These are phyloP conservation scores for Pilasporangium apinafurcum DNA, from an alignment of 352 stramenopile species.

Conservation along the genomic window DNA sequence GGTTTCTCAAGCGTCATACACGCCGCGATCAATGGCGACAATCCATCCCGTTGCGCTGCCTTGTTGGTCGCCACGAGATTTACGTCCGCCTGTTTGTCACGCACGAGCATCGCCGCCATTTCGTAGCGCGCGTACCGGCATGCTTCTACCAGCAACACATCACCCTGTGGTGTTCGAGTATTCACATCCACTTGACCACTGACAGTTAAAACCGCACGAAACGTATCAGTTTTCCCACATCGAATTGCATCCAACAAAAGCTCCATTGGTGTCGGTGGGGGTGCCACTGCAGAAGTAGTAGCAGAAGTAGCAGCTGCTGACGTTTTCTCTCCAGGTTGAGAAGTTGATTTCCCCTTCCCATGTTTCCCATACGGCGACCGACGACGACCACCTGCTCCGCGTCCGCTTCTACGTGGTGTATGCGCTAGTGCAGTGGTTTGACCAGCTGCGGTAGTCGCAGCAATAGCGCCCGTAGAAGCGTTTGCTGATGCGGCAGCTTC, in stretches of 20 bases:
- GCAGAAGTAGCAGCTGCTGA: too few species aligned
- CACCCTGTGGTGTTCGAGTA: slow-evolving; percentile 20
- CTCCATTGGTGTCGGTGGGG: slow-evolving; percentile 4
- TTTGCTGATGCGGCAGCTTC: too few species aligned
- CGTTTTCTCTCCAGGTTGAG: too few species aligned
- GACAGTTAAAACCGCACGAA: slow-evolving; percentile 1
- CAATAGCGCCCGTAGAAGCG: too few species aligned
- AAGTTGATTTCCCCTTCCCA: too few species aligned
- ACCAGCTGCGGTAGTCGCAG: too few species aligned
- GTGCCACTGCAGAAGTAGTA: neutral
- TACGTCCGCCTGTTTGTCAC: slow-evolving; percentile 16
- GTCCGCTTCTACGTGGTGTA: too few species aligned
- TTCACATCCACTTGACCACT: slow-evolving; percentile 27
- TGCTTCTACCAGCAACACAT: slow-evolving; percentile 40
- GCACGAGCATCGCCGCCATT: slow-evolving; percentile 30
- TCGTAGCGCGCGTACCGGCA: slow-evolving; percentile 44
- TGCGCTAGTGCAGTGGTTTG: too few species aligned
- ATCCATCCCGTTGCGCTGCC: slow-evolving; percentile 19
- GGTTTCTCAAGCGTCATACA: slow-evolving; percentile 40
- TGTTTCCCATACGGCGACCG: too few species aligned
- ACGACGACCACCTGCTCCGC: too few species aligned
- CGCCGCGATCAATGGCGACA: slow-evolving; percentile 45
- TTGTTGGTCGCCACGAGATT: slow-evolving; percentile 29
- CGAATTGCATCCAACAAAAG: slow-evolving; percentile 9
- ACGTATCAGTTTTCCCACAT: slow-evolving; percentile 1